phyloP scores from a whole-genome alignment of 2,329 filamentous ascomycete genomes.

The Diaporthe sp. region DNA sequence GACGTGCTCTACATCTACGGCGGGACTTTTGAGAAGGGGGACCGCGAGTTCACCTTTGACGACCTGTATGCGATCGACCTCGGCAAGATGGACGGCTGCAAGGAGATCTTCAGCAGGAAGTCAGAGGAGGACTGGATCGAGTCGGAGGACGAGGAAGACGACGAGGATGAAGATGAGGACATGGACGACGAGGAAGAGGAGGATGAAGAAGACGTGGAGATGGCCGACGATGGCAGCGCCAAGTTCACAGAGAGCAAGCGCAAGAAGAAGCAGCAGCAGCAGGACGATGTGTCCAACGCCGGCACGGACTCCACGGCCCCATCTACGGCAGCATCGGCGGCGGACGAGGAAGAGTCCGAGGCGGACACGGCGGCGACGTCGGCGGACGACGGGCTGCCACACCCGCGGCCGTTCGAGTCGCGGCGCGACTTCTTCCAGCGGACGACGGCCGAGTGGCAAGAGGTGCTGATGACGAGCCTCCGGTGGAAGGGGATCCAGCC shows the following conservation, averaged over 20 bases:
- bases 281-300: slow-evolving; percentile 56
- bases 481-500: slow-evolving; percentile 76
- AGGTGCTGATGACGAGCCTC: slow-evolving; percentile 82
- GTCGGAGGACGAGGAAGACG: slow-evolving; percentile 71
- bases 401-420: slow-evolving; percentile 87
- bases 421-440: slow-evolving; percentile 92
- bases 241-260: slow-evolving; percentile 68
- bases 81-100: slow-evolving; percentile 94
- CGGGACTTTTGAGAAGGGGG: slow-evolving; percentile 94
- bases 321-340: slow-evolving; percentile 53
- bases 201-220: slow-evolving; percentile 63
- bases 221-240: slow-evolving; percentile 61
- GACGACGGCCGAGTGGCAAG: slow-evolving; percentile 92
- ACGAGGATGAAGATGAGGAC: slow-evolving; percentile 72
- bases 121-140: slow-evolving; percentile 83
- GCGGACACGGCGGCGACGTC: slow-evolving; percentile 61
- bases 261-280: slow-evolving; percentile 63
- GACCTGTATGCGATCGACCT: slow-evolving; percentile 94
- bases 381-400: slow-evolving; percentile 81
- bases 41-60: slow-evolving; percentile 95
- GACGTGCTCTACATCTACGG: slow-evolving; percentile 95
- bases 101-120: slow-evolving; percentile 88
- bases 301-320: slow-evolving; percentile 52
- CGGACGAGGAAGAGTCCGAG: slow-evolving; percentile 65
- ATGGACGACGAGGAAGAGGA: slow-evolving; percentile 68